Conservation (phyloP, 306 rosid genomes). For the Trifolium pratense region DNA sequence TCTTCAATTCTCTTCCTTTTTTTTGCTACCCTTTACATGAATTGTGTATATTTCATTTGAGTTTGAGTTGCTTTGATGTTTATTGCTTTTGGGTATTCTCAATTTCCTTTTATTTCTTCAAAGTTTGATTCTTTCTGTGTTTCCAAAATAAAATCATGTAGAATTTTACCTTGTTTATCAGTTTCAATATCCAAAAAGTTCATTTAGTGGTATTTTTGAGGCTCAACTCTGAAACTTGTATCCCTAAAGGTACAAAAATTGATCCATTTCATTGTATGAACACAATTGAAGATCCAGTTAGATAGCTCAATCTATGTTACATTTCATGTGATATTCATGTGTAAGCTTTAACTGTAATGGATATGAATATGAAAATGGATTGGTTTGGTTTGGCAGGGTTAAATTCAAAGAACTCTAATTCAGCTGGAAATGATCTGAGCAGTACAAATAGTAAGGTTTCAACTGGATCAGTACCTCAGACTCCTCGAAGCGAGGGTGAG, state of each 20-base stretch:
- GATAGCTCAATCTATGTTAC: slow-evolving; percentile 38
- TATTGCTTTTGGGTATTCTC: slow-evolving; percentile 14
- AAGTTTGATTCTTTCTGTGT: slow-evolving; percentile 6
- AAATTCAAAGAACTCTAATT: slow-evolving; percentile 49
- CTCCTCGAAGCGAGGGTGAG: slow-evolving; percentile 69
- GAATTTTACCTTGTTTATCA: slow-evolving; percentile 6
- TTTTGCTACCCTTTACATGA: neutral
- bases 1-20: neutral
- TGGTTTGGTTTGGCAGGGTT: slow-evolving; percentile 47
- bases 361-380: neutral
- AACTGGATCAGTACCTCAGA: slow-evolving; percentile 49
- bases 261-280: slow-evolving; percentile 8
- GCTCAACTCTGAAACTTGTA: slow-evolving; percentile 3
- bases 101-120: slow-evolving; percentile 13
- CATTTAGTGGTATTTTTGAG: neutral
- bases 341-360: slow-evolving; percentile 10
- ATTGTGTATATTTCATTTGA: neutral
- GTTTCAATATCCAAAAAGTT: neutral
- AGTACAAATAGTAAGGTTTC: slow-evolving; percentile 48
- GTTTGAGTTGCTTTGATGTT: slow-evolving; percentile 27
- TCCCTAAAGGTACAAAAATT: neutral
- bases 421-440: slow-evolving; percentile 46
- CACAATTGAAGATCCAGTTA: slow-evolving; percentile 36
- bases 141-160: neutral
- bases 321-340: slow-evolving; percentile 1